Evolutionary conservation across 164 flowering plant genomes (phyloP).

Genomic region (Euptelea pleiosperma): DNA sequence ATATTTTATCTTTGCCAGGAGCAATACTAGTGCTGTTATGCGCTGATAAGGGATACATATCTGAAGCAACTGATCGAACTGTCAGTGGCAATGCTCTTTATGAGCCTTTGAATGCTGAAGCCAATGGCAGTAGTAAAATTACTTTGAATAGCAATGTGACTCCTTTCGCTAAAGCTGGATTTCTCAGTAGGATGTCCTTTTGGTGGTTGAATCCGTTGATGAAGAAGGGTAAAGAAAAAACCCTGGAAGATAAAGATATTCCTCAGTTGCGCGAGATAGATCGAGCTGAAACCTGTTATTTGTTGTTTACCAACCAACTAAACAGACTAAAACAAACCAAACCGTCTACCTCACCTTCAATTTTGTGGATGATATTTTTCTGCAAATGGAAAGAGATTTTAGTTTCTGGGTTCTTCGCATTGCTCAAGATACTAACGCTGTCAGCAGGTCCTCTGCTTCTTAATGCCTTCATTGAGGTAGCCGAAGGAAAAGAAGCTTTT

Average conservation of each 20-base stretch:
- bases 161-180: too few relatives aligned
- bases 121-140: not conserved
- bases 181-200: conserved; percentile 33
- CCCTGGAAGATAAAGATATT: conserved; percentile 31
- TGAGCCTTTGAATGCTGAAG: conserved; percentile 16
- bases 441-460: conserved; percentile 41
- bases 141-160: conserved; percentile 12
- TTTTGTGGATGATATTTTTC: conserved; percentile 20
- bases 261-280: conserved; percentile 32
- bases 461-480: too few relatives aligned
- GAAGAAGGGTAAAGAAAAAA: conserved; percentile 33
- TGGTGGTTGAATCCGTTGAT: conserved; percentile 52
- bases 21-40: conserved; percentile 38
- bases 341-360: conserved; percentile 10
- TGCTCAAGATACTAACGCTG: conserved; percentile 28
- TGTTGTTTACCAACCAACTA: conserved; percentile 17
- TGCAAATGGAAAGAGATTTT: too few relatives aligned
- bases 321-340: conserved; percentile 16
- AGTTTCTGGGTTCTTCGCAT: conserved; percentile 47
- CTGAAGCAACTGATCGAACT: conserved; percentile 3
- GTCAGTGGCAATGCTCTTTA: conserved; percentile 9
- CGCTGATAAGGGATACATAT: conserved; percentile 13
- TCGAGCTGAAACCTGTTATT: conserved; percentile 37
- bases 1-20: too few relatives aligned
- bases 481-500: too few relatives aligned